These are phyloP conservation scores for Tylopilus sp. DNA, from an alignment of 768 basidiomycete species.

Conservation along the genomic window DNA sequence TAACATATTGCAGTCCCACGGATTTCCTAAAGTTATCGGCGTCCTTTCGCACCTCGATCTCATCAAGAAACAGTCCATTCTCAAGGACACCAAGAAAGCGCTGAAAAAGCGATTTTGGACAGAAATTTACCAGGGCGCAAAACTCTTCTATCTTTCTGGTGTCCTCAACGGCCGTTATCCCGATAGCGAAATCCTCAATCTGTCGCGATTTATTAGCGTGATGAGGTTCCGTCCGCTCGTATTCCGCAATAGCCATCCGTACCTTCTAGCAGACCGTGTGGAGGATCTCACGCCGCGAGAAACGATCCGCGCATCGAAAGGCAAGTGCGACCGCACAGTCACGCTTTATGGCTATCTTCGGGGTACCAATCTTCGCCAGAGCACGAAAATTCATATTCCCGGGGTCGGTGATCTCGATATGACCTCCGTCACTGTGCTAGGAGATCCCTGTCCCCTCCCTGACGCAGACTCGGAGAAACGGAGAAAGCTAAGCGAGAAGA, in stretches of 20 bases:
- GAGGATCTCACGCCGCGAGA: constrained; percentile 95
- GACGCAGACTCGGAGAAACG: constrained; percentile 88
- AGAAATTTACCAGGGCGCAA: constrained; percentile 98
- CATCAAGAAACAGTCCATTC: constrained; percentile 84
- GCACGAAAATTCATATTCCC: constrained; percentile 87
- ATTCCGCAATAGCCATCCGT: constrained; percentile 94
- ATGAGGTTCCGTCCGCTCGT: constrained; percentile 98
- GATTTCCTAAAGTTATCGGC: constrained; percentile 98
- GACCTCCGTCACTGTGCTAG: constrained; percentile 65
- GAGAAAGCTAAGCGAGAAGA: constrained; percentile 92
- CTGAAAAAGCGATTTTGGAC: constrained; percentile 99
- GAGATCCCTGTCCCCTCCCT: constrained; percentile 96
- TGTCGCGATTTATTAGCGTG: constrained; percentile 92
- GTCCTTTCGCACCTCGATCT: constrained; percentile 95
- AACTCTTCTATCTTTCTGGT: constrained; percentile 95
- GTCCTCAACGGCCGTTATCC: constrained; percentile 97
- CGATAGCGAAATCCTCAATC: constrained; percentile 93
- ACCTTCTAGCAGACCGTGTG: constrained; percentile 89
- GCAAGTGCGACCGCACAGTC: constrained; percentile 91
- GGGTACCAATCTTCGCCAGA: constrained; percentile 76
- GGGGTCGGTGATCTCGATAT: constrained; percentile 90
- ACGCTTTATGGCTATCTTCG: constrained; percentile 94
- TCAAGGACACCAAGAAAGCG: constrained; percentile 87
- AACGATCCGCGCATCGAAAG: constrained; percentile 66
- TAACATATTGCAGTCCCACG: constrained; percentile 94